Conservation (phyloP, 768 basidiomycete species). For the Mycena polygramma region DNA sequence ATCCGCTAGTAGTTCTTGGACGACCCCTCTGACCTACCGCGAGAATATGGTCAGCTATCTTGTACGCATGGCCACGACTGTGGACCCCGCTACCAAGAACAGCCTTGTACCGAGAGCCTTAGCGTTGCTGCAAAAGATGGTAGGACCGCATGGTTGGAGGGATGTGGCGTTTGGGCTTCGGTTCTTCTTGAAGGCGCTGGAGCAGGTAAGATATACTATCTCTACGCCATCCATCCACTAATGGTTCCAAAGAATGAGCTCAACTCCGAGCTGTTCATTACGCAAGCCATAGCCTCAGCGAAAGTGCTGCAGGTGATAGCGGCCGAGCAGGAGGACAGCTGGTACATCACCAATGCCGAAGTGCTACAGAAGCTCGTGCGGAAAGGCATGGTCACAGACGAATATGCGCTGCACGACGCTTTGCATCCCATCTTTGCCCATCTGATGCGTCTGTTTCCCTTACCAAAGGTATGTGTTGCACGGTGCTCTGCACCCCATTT, state of each 20-base stretch:
- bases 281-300: slow-evolving; percentile 82
- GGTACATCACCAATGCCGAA: slow-evolving; percentile 81
- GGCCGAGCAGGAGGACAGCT: slow-evolving; percentile 83
- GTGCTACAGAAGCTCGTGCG: slow-evolving; percentile 87
- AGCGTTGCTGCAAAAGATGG: slow-evolving; percentile 78
- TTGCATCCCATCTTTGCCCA: slow-evolving; percentile 87
- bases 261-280: slow-evolving; percentile 71
- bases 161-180: slow-evolving; percentile 93
- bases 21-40: slow-evolving; percentile 82
- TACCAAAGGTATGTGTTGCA: slow-evolving; percentile 51
- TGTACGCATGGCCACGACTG: slow-evolving; percentile 86
- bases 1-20: slow-evolving; percentile 60
- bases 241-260: slow-evolving; percentile 72
- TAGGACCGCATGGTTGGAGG: slow-evolving; percentile 87
- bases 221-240: slow-evolving; percentile 19
- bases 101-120: slow-evolving; percentile 74
- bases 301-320: slow-evolving; percentile 91
- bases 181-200: slow-evolving; percentile 88
- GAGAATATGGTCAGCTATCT: slow-evolving; percentile 97
- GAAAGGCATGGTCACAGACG: slow-evolving; percentile 88
- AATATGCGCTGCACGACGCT: slow-evolving; percentile 82
- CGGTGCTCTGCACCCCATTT: no score
- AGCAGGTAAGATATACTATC: slow-evolving; percentile 66
- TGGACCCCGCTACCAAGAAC: slow-evolving; percentile 63
- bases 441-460: slow-evolving; percentile 80